Evolutionary conservation across 345 rosid genomes (phyloP).

Genomic region (Euclidium syriacum): DNA sequence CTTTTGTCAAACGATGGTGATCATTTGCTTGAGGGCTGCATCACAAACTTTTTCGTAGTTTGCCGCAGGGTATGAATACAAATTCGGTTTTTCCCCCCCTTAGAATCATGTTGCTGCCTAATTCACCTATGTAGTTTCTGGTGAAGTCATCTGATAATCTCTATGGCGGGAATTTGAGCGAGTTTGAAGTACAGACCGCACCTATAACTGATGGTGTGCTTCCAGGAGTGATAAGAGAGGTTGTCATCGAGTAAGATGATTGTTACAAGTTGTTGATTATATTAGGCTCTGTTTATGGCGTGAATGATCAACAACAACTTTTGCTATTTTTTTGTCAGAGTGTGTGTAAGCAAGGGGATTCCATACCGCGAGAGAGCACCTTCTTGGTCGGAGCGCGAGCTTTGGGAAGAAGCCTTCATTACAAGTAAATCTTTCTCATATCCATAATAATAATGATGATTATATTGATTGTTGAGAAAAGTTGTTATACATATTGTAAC

Average conservation of each 20-base stretch:
- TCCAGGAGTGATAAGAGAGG: slow-evolving; percentile 76
- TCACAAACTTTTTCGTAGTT: slow-evolving; percentile 68
- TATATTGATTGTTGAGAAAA: not conserved
- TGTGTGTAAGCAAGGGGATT: slow-evolving; percentile 54
- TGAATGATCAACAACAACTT: not conserved
- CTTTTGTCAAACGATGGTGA: slow-evolving; percentile 85
- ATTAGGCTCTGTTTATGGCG: not conserved
- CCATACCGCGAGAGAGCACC: slow-evolving; percentile 59
- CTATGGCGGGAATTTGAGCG: slow-evolving; percentile 21
- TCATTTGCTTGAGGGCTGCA: slow-evolving; percentile 70
- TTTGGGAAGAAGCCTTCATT: slow-evolving; percentile 74
- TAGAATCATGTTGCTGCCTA: not conserved
- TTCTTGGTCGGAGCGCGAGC: slow-evolving; percentile 50
- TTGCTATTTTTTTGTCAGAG: slow-evolving; percentile 29
- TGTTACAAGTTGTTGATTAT: not conserved
- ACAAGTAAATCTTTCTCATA: slow-evolving; percentile 43
- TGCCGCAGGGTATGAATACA: slow-evolving; percentile 49
- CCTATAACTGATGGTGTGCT: slow-evolving; percentile 75
- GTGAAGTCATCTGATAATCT: slow-evolving; percentile 12
- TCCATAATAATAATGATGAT: not conserved
- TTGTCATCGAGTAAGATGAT: slow-evolving; percentile 65
- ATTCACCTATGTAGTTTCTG: not conserved
- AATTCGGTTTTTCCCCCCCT: not conserved
- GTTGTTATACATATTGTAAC: not conserved
- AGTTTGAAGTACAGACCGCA: slow-evolving; percentile 75